Evolutionary conservation across 352 stramenopile species (phyloP).

Genomic region (Aphanomyces stellatus): DNA sequence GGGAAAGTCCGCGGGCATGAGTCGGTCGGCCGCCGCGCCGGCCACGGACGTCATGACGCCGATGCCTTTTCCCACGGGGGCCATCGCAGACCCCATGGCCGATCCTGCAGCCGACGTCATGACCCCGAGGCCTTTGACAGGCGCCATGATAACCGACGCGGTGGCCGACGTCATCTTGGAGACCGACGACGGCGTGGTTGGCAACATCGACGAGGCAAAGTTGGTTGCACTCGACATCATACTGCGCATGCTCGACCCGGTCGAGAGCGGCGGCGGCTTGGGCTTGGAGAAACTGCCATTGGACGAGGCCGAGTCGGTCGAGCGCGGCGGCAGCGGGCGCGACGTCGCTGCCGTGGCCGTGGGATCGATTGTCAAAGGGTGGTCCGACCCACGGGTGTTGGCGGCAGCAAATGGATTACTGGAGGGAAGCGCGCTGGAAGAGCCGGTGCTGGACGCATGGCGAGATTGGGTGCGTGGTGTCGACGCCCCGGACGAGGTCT

Average conservation of each 20-base stretch:
- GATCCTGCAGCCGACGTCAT: constrained; percentile 14
- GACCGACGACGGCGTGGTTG: constrained; percentile 10
- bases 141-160: constrained; percentile 6
- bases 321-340: not conserved
- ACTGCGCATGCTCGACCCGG: not conserved
- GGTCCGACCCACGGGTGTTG: not conserved
- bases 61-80: constrained; percentile 12
- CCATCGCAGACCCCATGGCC: constrained; percentile 5
- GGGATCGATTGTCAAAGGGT: not conserved
- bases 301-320: not conserved
- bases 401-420: not conserved
- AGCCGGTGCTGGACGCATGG: not conserved
- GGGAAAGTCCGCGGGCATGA: constrained; percentile 19
- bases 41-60: constrained; percentile 3
- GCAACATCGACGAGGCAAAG: constrained; percentile 14
- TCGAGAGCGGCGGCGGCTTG: not conserved
- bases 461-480: not conserved
- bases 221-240: constrained; percentile 17
- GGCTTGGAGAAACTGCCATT: constrained; percentile 10
- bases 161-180: constrained; percentile 13
- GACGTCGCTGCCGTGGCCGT: not conserved
- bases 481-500: not conserved
- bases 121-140: constrained; percentile 11
- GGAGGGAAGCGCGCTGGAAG: not conserved
- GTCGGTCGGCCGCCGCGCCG: constrained; percentile 5